Conservation (phyloP, 768 basidiomycete genomes). For the Strobilomyces dryophilus region DNA sequence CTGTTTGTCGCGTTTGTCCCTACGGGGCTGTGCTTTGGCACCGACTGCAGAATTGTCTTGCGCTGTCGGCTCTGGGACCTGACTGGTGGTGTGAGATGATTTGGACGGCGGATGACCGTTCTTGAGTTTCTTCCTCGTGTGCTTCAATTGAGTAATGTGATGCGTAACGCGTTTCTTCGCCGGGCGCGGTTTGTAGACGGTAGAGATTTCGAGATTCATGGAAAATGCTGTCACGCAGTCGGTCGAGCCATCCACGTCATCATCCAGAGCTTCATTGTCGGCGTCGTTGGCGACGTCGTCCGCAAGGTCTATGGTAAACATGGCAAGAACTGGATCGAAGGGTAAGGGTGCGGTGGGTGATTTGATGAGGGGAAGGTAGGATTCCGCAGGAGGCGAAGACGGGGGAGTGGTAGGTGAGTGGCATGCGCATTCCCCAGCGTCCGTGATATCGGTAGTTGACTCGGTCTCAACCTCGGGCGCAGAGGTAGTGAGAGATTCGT, state of each 20-base stretch:
- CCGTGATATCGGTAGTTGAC: slow-evolving; percentile 34
- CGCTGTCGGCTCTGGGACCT: neutral
- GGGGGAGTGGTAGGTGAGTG: slow-evolving; percentile 8
- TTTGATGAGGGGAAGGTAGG: neutral
- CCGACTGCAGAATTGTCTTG: slow-evolving; percentile 6
- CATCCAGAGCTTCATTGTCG: slow-evolving; percentile 22
- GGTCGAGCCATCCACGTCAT: neutral
- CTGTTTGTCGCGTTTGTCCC: slow-evolving; percentile 47
- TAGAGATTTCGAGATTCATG: slow-evolving; percentile 61
- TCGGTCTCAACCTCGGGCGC: slow-evolving; percentile 40
- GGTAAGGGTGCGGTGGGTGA: slow-evolving; percentile 11
- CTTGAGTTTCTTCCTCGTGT: slow-evolving; percentile 25
- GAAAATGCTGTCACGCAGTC: slow-evolving; percentile 25
- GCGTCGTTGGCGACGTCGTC: slow-evolving; percentile 32
- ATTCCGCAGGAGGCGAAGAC: slow-evolving; percentile 3
- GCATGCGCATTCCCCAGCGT: slow-evolving; percentile 32
- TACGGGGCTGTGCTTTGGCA: slow-evolving; percentile 36
- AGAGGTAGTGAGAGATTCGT: slow-evolving; percentile 32
- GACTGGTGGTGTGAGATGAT: neutral
- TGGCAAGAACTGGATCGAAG: slow-evolving; percentile 27
- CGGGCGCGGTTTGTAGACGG: slow-evolving; percentile 73
- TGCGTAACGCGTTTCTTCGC: slow-evolving; percentile 39
- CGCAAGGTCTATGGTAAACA: slow-evolving; percentile 49
- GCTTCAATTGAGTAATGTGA: slow-evolving; percentile 20
- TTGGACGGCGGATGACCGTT: slow-evolving; percentile 18